Evolutionary conservation across 2,329 filamentous ascomycete genomes (phyloP), one percentile per base, ranked within the genome.

Genomic region (Trichoderma harzianum): DNA sequence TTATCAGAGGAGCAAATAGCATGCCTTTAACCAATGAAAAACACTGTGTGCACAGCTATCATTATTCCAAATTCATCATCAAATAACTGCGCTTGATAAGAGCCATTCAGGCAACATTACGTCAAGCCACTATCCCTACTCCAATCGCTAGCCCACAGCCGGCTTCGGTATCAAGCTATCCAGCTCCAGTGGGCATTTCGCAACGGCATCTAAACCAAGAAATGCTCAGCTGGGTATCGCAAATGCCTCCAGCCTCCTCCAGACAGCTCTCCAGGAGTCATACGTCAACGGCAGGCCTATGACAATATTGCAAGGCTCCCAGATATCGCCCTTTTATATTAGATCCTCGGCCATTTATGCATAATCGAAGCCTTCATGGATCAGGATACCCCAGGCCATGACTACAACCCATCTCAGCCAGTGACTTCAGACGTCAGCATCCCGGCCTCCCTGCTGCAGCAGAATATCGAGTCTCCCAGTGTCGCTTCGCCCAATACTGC

Each of bases 371-470:
- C 55, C 16, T 24, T 34, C 32, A 69, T 69, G 66, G 66, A 69
- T 26, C 55, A 69, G 57, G 67, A 69, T 5, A 21, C 28, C 39
- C 47, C 28, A 34, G 67, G 47, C 57, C 57, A 34, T n/a, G 51
- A 26, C 67, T 57, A 28, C 57, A 62, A 53, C 47, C 57, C 55
- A 60, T 39, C 55, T 30, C 43, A 61, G 66, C n/a, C 57, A 34
- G 55, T 34, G 28, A n/a, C 67, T 32, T 60, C 74, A 57, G 75
- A 73, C 53, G 76, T 73, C 36, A 73, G 76, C 60, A 74, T 75
- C 62, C 79, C 79, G 3, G 77, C 77, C 26, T 83, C 82, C 47
- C 80, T 82, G 5, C 74, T 79, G 16, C 77, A 83, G 8, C 81
- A 80, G 60, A 80, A 83, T 66, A 80, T 82, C 71, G 80, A 80